Evolutionary conservation across 164 flowering plant genomes (phyloP).

Genomic region (Echeveria elegans): DNA sequence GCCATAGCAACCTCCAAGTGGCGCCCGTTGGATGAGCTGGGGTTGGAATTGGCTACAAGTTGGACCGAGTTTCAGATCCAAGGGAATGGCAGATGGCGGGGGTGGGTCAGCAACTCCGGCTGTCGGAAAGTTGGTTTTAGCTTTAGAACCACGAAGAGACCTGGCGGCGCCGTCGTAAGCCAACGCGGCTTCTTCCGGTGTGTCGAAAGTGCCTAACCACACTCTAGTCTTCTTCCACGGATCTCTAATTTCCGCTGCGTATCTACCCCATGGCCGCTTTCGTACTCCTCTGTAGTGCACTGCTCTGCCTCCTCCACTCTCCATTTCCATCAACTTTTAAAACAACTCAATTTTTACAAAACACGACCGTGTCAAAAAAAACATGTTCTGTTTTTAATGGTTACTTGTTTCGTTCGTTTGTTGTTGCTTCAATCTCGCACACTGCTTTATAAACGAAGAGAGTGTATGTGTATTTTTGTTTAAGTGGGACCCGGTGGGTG

Average conservation of each 20-base stretch:
- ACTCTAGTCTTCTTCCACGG: constrained; percentile 73
- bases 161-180: background rate
- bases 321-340: background rate
- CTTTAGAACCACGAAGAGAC: background rate
- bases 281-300: constrained; percentile 57
- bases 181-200: constrained; percentile 23
- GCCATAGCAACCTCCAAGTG: background rate
- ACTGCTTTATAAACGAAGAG: background rate
- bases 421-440: background rate
- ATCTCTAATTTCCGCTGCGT: constrained; percentile 78
- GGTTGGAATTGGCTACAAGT: constrained; percentile 10
- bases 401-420: background rate
- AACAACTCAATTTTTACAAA: too few relatives aligned
- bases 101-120: constrained; percentile 1
- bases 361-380: too few relatives aligned
- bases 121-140: constrained; percentile 5
- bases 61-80: constrained; percentile 14
- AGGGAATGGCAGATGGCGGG: constrained; percentile 16
- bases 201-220: constrained; percentile 85
- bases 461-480: background rate
- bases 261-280: constrained; percentile 78
- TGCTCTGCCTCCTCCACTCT: constrained; percentile 21
- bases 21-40: background rate
- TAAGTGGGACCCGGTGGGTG: constrained; percentile 31
- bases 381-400: background rate